Evolutionary conservation across 495 filamentous ascomycete genomes (phyloP), one percentile per base, ranked within the genome.

Genomic region (Articulospora tetracladia): DNA sequence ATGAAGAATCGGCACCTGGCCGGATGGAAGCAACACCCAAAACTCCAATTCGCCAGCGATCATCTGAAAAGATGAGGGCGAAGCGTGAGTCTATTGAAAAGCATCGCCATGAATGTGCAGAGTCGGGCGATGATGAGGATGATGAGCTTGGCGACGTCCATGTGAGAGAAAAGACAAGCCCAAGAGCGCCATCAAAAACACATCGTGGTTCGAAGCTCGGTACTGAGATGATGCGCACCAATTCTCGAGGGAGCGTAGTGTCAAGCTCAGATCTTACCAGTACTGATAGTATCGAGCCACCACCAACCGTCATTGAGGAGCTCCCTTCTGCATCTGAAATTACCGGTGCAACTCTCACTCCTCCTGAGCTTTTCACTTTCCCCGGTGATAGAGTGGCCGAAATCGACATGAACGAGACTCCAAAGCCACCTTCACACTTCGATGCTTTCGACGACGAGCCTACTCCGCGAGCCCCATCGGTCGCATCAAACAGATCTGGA

Each of bases 161-260:
- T 28, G 74, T 79, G 7, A 80, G 85, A 23, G 73, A 81, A 15
- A 80, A 79, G 61, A 50, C 47, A 3, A 87, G 82, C 60, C 86
- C 88, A 6, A 76, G 78, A 41, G 69, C 67, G 30, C 61, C 66
- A 20, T 59, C 68, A 28, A 78, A 77, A 24, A 68, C 69, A 11
- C 72, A 75, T 27, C 76, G 83, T n/a, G 77, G 78, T 28, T 95
- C 91, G 1, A 96, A 96, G 69, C 81, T 97, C 1, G 90, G 90
- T 1, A 90, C 87, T 36, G 92, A 97, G 73, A 96, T 97, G 92
- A 92, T 96, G 90, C 84, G 92, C 20, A 95, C 91, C 23, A 95
- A 96, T 70, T 94, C 90, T 59, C 86, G 91, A 57, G 92, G 92
- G 25, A 96, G 92, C 67, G 83, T 95, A 39, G 84, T 89, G 1